Evolutionary conservation across 2,329 filamentous ascomycete genomes (phyloP).

Genomic region (Hypoxylon sp.): DNA sequence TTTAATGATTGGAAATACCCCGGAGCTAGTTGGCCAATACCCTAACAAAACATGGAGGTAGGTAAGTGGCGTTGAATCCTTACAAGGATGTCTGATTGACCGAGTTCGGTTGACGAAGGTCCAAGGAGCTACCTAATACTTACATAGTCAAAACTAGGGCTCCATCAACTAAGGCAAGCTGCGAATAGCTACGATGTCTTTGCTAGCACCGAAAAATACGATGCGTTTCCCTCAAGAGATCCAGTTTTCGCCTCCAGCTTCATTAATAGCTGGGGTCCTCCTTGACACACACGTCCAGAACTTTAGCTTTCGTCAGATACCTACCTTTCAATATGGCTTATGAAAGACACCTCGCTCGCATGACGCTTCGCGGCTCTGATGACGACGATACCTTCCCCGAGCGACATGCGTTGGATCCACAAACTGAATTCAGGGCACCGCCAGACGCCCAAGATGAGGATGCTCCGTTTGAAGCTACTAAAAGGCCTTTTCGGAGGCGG

Average conservation of each 20-base stretch:
- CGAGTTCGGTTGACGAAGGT: conserved; percentile 38
- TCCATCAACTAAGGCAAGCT: conserved; percentile 37
- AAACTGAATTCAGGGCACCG: conserved; percentile 12
- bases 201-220: conserved; percentile 20
- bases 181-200: conserved; percentile 31
- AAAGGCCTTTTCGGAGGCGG: conserved; percentile 15
- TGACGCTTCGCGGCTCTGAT: conserved; percentile 33
- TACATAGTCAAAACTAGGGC: conserved; percentile 38
- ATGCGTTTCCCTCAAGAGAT: conserved; percentile 21
- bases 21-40: conserved; percentile 13
- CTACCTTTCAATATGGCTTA: conserved; percentile 36
- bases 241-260: conserved; percentile 26
- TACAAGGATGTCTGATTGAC: conserved; percentile 32
- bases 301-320: not conserved
- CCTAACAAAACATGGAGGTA: conserved; percentile 18
- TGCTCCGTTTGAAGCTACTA: not conserved
- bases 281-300: conserved; percentile 1
- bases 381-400: conserved; percentile 44
- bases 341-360: conserved; percentile 37
- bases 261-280: conserved; percentile 20
- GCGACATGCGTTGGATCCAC: conserved; percentile 30
- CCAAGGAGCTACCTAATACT: conserved; percentile 36
- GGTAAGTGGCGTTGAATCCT: conserved; percentile 31
- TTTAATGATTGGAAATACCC: conserved; percentile 21
- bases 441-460: conserved; percentile 22